Evolutionary conservation across 75 land plant species (phyloP), one percentile per base, ranked within the genome.

Genomic region (Gnetum montanum): DNA sequence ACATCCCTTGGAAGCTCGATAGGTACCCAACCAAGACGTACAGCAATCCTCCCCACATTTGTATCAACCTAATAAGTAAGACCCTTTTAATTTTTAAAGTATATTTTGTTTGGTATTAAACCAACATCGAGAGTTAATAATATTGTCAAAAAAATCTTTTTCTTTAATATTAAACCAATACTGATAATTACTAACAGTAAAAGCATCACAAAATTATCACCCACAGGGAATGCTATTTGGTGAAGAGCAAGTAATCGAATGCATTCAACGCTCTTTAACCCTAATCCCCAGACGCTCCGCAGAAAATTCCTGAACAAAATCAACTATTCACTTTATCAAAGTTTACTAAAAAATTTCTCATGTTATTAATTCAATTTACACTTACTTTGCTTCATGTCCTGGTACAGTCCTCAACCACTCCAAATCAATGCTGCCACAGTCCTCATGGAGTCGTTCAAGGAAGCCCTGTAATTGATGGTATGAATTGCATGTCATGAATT

Each of bases 11-110:
- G 89, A 27, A 88, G 61, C 57, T 84, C 64, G 20, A 91, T 73
- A 8, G 94, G 94, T n/a, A 91, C 97, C 97, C 97, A 91, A 43
- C 97, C 97, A 5, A 91, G 72, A 34, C 97, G 63, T 12, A 91
- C 95, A 29, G 62, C 58, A 57, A 91, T 78, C 4, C 97, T 77
- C 22, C 76, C 95, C 28, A 91, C 97, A 73, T 91, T 91, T 43
- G 70, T 72, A 52, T 91, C 97, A 49, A 91, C 97, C 97, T 90
- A 67, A 40, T 27, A 29, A 46, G n/a, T n/a, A n/a, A n/a, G n/a
- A n/a, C n/a, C n/a, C n/a, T n/a, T n/a, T n/a, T n/a, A n/a, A n/a
- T 20, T 63, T 1, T 26, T 49, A 45, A 31, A 37, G 31, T 15
- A 63, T 63, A 58, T 38, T 22, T 35, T 8, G 18, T 37, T 46